Evolutionary conservation across 2,329 filamentous ascomycete species (phyloP).

Genomic region (Fusarium anguioides): DNA sequence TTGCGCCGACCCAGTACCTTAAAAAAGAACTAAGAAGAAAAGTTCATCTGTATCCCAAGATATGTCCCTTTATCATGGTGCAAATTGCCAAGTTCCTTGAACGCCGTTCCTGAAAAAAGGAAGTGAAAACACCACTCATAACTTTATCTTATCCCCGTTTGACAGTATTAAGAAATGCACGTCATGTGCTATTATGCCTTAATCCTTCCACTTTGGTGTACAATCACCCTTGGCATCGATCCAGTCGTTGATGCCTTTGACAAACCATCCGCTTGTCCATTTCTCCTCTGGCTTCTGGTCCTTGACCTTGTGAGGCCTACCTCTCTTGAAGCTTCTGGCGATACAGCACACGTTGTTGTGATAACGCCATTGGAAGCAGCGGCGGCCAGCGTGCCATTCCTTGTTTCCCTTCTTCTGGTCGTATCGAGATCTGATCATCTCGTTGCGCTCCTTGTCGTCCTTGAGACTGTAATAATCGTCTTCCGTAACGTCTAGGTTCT

Average conservation of each 20-base stretch:
- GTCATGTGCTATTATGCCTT: background rate
- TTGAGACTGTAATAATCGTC: slow-evolving; percentile 49
- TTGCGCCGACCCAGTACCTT: slow-evolving; percentile 15
- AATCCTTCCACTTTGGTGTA: slow-evolving; percentile 54
- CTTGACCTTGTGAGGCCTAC: slow-evolving; percentile 50
- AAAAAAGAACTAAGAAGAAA: background rate
- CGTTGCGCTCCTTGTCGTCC: slow-evolving; percentile 44
- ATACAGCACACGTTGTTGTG: slow-evolving; percentile 58
- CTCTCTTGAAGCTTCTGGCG: slow-evolving; percentile 57
- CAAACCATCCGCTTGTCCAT: slow-evolving; percentile 59
- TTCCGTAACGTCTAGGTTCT: slow-evolving; percentile 51
- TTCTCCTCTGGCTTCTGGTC: slow-evolving; percentile 48
- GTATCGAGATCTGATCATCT: slow-evolving; percentile 46
- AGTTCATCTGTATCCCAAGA: slow-evolving; percentile 18
- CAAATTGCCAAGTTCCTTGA: slow-evolving; percentile 23
- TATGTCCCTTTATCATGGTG: slow-evolving; percentile 30
- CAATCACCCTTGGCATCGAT: slow-evolving; percentile 59
- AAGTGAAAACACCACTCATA: slow-evolving; percentile 17
- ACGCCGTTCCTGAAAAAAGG: slow-evolving; percentile 15
- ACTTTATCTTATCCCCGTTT: background rate
- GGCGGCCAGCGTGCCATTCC: slow-evolving; percentile 48
- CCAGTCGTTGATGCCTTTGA: slow-evolving; percentile 61
- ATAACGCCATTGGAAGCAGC: slow-evolving; percentile 61
- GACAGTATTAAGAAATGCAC: slow-evolving; percentile 6
- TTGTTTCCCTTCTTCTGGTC: slow-evolving; percentile 37